Percentiles rank a stretch among this genome's conserved stretches.
Conservation (phyloP, 352 stramenopile genomes). For the Pythium biforme region DNA sequence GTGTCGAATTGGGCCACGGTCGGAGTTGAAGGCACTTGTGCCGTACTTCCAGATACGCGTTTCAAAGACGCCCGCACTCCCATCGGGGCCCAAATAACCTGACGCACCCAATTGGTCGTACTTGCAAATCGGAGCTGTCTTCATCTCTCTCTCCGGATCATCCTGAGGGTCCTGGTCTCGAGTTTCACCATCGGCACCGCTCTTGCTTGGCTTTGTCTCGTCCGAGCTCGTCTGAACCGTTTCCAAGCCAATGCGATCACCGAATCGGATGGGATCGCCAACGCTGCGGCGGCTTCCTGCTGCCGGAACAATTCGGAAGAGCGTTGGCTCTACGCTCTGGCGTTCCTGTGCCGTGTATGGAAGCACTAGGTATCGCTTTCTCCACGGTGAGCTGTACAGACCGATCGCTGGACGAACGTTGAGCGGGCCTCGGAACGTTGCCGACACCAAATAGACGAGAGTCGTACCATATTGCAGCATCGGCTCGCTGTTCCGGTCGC, state of each 20-base stretch:
- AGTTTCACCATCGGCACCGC: slow-evolving; percentile 4
- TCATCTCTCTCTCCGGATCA: slow-evolving; percentile 5
- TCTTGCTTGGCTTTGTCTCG: slow-evolving; percentile 5
- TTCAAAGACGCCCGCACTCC: slow-evolving; percentile 65
- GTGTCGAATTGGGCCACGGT: slow-evolving; percentile 73
- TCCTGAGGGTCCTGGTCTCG: neutral
- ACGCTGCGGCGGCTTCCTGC: slow-evolving; percentile 46
- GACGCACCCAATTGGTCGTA: slow-evolving; percentile 79
- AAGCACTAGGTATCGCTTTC: slow-evolving; percentile 80
- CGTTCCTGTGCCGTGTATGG: slow-evolving; percentile 70
- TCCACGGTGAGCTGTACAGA: slow-evolving; percentile 79
- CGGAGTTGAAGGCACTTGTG: slow-evolving; percentile 81
- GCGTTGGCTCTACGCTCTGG: slow-evolving; percentile 65
- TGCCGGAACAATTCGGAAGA: slow-evolving; percentile 72
- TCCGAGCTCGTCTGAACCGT: slow-evolving; percentile 27
- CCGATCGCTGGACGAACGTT: slow-evolving; percentile 72
- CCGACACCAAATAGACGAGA: slow-evolving; percentile 71
- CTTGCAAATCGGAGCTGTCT: slow-evolving; percentile 50
- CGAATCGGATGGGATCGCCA: slow-evolving; percentile 76
- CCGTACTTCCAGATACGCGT: slow-evolving; percentile 86
- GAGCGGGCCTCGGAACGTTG: slow-evolving; percentile 69
- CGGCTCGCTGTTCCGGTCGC: slow-evolving; percentile 19
- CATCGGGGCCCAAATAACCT: slow-evolving; percentile 80
- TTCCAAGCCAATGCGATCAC: slow-evolving; percentile 73
- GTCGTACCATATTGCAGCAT: slow-evolving; percentile 55